A percentile compares a stretch with the other conserved stretches of the same genome.
These are phyloP conservation scores for Crithidia bombi DNA, from an alignment of 208 protist species.

Conservation along the genomic window DNA sequence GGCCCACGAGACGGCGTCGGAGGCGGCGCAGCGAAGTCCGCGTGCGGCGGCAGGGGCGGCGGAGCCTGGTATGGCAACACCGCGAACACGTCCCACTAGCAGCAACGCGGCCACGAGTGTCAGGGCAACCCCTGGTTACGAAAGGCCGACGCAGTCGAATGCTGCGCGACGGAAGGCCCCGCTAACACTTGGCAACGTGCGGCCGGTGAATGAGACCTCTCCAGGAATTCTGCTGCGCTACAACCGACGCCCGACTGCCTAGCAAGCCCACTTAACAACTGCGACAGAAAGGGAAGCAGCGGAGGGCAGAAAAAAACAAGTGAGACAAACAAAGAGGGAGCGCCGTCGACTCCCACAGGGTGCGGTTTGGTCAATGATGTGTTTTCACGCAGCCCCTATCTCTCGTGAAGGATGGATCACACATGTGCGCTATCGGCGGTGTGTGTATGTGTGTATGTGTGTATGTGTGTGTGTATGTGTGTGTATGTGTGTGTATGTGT, in stretches of 20 bases:
- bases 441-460: too few species aligned
- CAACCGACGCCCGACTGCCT: neutral
- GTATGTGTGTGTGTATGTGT: too few species aligned
- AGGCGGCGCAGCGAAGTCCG: neutral
- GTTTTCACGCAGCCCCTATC: too few species aligned
- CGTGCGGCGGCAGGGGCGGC: neutral
- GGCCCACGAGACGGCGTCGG: neutral
- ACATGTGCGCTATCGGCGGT: too few species aligned
- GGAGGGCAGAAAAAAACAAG: neutral
- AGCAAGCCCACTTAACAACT: neutral
- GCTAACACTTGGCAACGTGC: slow-evolving; percentile 33
- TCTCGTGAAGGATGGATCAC: too few species aligned
- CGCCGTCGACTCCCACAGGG: too few species aligned
- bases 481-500: too few species aligned
- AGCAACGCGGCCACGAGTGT: neutral
- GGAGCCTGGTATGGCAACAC: neutral
- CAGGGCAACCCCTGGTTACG: neutral
- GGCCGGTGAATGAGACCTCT: slow-evolving; percentile 44
- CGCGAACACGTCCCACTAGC: neutral
- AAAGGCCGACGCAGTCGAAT: neutral
- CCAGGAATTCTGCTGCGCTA: slow-evolving; percentile 35
- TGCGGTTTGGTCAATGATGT: too few species aligned
- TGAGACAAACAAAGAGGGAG: too few species aligned
- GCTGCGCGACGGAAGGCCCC: neutral
- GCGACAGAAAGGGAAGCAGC: neutral